Evolutionary conservation across 148 eudicot species (phyloP).

Genomic region (Beta vulgaris): DNA sequence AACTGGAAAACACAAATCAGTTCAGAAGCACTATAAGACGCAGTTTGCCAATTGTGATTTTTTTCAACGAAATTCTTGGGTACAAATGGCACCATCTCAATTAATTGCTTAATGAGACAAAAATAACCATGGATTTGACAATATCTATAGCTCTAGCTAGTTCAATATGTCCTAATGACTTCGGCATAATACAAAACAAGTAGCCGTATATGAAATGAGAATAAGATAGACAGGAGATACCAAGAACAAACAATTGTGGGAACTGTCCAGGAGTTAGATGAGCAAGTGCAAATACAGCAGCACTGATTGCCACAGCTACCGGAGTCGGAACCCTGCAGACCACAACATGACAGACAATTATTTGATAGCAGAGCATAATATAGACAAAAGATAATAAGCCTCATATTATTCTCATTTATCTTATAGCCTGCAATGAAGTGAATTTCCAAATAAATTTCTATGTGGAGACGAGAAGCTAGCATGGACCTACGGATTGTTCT

Average conservation of each 20-base stretch:
- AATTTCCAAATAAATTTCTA: not conserved
- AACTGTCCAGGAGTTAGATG: constrained; percentile 94
- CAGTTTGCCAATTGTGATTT: not conserved
- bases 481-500: not conserved
- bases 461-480: not conserved
- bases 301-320: constrained; percentile 68
- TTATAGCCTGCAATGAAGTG: not conserved
- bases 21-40: not conserved
- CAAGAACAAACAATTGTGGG: constrained; percentile 90
- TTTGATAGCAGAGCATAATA: not conserved
- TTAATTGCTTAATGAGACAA: not conserved
- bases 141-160: not conserved
- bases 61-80: not conserved
- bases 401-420: not conserved
- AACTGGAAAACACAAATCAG: not conserved
- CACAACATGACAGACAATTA: not conserved
- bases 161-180: not conserved
- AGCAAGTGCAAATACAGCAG: constrained; percentile 89
- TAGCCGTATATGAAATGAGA: not conserved
- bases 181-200: not conserved
- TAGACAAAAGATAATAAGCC: not conserved
- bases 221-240: constrained; percentile 38
- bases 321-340: constrained; percentile 89
- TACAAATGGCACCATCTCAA: not conserved
- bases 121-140: not conserved